These are phyloP conservation scores for Saccharomyces hybrid DNA, from an alignment of 1,139 yeast genomes.

Conservation along the genomic window DNA sequence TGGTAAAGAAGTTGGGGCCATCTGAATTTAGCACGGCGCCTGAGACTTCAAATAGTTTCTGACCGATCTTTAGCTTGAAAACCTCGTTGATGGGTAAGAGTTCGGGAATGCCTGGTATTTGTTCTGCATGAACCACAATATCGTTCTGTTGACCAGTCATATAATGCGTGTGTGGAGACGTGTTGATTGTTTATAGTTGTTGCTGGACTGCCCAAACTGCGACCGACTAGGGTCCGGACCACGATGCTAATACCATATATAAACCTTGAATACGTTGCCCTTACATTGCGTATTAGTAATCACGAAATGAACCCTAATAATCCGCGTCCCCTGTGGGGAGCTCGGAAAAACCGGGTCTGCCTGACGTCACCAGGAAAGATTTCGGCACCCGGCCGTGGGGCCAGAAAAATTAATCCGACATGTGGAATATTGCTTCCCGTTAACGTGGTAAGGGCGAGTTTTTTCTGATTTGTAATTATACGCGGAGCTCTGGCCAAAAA, in stretches of 20 bases:
- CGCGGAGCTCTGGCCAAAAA: background rate
- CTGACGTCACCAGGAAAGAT: background rate
- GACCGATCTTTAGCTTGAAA: constrained; percentile 66
- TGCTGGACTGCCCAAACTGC: background rate
- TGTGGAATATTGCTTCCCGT: background rate
- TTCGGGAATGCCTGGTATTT: constrained; percentile 39
- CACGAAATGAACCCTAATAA: background rate
- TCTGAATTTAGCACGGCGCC: constrained; percentile 82
- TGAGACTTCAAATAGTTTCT: constrained; percentile 46
- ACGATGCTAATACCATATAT: background rate
- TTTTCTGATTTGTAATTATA: background rate
- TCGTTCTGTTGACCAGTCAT: background rate
- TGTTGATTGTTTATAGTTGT: background rate
- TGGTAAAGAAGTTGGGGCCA: constrained; percentile 45
- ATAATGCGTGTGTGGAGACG: background rate
- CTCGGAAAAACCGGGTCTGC: background rate
- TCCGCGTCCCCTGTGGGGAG: background rate
- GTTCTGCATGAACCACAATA: background rate
- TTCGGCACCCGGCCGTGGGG: background rate
- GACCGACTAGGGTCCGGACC: background rate
- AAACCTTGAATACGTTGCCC: background rate
- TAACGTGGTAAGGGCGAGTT: background rate
- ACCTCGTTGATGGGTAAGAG: constrained; percentile 56
- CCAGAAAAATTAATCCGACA: background rate
- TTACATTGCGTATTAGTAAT: background rate